Evolutionary conservation across 1,139 yeast species (phyloP).

Genomic region (Debaryomycetaceae sp.): DNA sequence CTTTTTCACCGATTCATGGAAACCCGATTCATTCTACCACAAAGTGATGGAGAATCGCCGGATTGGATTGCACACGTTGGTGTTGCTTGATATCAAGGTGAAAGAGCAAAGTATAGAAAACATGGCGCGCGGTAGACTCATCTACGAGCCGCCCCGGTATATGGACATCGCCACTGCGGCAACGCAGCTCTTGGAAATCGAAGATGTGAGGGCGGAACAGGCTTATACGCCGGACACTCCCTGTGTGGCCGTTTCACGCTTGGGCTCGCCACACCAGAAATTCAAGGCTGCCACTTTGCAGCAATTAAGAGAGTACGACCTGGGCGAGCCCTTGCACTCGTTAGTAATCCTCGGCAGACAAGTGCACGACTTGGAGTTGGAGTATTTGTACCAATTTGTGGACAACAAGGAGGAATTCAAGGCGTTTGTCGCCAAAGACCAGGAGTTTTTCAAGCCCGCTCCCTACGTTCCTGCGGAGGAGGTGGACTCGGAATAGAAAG

Average conservation of each 20-base stretch:
- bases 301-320: constrained; percentile 72
- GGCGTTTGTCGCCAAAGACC: constrained; percentile 60
- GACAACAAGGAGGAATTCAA: constrained; percentile 61
- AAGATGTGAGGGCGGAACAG: constrained; percentile 65
- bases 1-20: constrained; percentile 92
- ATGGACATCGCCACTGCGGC: constrained; percentile 93
- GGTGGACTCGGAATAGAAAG: constrained; percentile 23
- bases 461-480: constrained; percentile 39
- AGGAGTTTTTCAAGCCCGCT: constrained; percentile 67
- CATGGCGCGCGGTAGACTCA: constrained; percentile 86
- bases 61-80: constrained; percentile 86
- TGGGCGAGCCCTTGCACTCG: constrained; percentile 94
- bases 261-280: constrained; percentile 80
- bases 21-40: constrained; percentile 91
- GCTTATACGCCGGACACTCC: constrained; percentile 87
- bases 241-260: constrained; percentile 86
- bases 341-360: constrained; percentile 87
- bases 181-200: constrained; percentile 79
- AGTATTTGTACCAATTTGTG: constrained; percentile 74
- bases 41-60: constrained; percentile 85
- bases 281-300: constrained; percentile 83
- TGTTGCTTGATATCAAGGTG: constrained; percentile 88
- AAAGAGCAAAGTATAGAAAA: constrained; percentile 95
- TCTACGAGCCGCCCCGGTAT: constrained; percentile 95
- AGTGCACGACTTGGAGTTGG: constrained; percentile 89